phyloP scores from a whole-genome alignment of 1,284 basidiomycete genomes.

The Apiotrichum sp. region DNA sequence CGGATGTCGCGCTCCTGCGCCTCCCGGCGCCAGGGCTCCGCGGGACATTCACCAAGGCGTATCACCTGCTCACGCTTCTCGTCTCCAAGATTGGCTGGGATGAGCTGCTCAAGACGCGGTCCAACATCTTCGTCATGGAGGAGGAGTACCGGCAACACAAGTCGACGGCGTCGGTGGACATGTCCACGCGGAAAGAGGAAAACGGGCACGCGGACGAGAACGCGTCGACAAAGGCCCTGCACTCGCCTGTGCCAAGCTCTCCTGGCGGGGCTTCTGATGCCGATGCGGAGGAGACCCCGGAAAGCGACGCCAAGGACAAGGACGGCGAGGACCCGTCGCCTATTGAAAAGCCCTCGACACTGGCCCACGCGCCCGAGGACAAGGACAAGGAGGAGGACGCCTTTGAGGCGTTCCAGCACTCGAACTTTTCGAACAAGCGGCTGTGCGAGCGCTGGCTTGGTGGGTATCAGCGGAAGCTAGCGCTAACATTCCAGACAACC shows the following conservation, averaged over 20 bases:
- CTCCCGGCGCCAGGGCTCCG: slow-evolving; percentile 88
- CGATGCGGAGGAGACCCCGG: slow-evolving; percentile 52
- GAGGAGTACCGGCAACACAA: slow-evolving; percentile 81
- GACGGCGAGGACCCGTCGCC: slow-evolving; percentile 17
- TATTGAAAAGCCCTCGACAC: slow-evolving; percentile 46
- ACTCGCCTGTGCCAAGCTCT: slow-evolving; percentile 8
- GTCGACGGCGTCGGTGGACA: slow-evolving; percentile 52
- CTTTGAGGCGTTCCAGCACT: slow-evolving; percentile 51
- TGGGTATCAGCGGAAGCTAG: slow-evolving; percentile 3
- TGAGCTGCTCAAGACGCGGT: slow-evolving; percentile 89
- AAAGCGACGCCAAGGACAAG: slow-evolving; percentile 6
- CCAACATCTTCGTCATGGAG: slow-evolving; percentile 97
- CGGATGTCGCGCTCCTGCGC: slow-evolving; percentile 85
- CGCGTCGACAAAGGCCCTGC: slow-evolving; percentile 55
- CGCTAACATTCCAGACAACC: slow-evolving; percentile 55
- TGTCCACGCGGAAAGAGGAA: slow-evolving; percentile 1
- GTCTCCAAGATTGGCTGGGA: slow-evolving; percentile 97
- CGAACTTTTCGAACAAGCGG: slow-evolving; percentile 92
- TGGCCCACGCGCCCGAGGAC: slow-evolving; percentile 35
- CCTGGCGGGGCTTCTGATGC: slow-evolving; percentile 37
- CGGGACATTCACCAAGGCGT: slow-evolving; percentile 94
- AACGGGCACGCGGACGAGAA: slow-evolving; percentile 57
- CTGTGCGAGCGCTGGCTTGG: slow-evolving; percentile 94
- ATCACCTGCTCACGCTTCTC: slow-evolving; percentile 78
- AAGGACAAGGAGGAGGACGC: slow-evolving; percentile 42